Percentiles rank a stretch among this genome's conserved stretches.
Conservation (phyloP, 106 monocot species). For the Ottelia alismoides region DNA sequence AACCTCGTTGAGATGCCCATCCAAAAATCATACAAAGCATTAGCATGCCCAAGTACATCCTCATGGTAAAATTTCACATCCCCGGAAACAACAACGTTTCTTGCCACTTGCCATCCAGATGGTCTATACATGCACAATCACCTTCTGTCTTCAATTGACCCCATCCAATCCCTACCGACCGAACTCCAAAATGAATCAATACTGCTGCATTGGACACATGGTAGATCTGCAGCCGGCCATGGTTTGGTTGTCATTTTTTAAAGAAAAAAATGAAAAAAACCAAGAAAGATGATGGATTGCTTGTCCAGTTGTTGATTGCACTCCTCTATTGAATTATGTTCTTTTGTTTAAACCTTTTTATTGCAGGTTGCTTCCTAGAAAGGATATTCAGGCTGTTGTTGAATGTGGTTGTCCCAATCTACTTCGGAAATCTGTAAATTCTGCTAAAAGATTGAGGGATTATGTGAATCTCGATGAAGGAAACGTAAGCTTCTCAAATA, state of each 20-base stretch:
- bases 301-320: background rate
- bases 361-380: constrained; percentile 56
- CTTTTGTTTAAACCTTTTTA: too few relatives aligned
- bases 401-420: constrained; percentile 79
- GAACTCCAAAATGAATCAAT: background rate
- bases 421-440: constrained; percentile 72
- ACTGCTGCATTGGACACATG: background rate
- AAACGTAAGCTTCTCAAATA: constrained; percentile 42
- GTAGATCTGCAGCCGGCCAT: too few relatives aligned
- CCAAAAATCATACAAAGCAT: too few relatives aligned
- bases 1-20: too few relatives aligned
- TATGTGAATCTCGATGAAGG: constrained; percentile 67
- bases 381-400: constrained; percentile 66
- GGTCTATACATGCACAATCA: too few relatives aligned
- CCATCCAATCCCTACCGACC: too few relatives aligned
- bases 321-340: background rate
- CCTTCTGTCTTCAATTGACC: too few relatives aligned
- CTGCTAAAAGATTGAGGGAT: constrained; percentile 89
- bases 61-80: too few relatives aligned
- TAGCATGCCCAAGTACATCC: too few relatives aligned
- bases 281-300: background rate
- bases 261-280: too few relatives aligned
- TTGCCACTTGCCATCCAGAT: too few relatives aligned
- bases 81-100: too few relatives aligned
- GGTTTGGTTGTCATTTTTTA: background rate